These are phyloP conservation scores for Chamaecyparis obtusa DNA, from an alignment of 75 land plant species.

Conservation along the genomic window DNA sequence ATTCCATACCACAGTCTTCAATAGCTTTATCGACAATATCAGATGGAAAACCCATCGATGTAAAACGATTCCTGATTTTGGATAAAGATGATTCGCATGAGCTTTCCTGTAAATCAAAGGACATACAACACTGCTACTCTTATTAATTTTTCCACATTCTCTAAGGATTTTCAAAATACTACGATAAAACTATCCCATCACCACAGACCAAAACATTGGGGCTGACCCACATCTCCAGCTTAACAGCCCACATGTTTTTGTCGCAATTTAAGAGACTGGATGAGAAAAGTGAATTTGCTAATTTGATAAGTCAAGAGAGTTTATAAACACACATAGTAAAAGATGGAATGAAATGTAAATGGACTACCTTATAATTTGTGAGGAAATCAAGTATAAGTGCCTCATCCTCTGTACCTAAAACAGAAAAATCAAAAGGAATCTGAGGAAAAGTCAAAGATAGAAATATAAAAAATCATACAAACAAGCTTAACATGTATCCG, in stretches of 20 bases:
- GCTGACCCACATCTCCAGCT: not conserved
- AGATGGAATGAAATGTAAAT: not conserved
- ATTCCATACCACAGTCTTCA: too few relatives aligned
- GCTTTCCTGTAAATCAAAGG: too few relatives aligned
- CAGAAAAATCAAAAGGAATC: not conserved
- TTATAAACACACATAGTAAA: not conserved
- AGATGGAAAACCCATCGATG: too few relatives aligned
- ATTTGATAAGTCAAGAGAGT: not conserved
- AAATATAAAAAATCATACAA: not conserved
- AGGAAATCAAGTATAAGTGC: not conserved
- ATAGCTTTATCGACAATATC: too few relatives aligned
- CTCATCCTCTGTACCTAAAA: not conserved
- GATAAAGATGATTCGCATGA: too few relatives aligned
- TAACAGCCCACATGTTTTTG: not conserved
- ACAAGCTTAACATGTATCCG: not conserved
- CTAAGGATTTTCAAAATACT: not conserved
- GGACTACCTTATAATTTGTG: not conserved
- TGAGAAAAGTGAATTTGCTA: not conserved
- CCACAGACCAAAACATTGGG: not conserved
- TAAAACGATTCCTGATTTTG: too few relatives aligned
- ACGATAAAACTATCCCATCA: not conserved
- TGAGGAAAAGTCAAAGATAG: not conserved
- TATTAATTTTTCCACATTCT: not conserved
- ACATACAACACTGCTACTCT: not conserved
- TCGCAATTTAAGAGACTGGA: not conserved